These are phyloP conservation scores for Nemania sp. DNA, from an alignment of 2,329 filamentous ascomycete species.

Conservation along the genomic window DNA sequence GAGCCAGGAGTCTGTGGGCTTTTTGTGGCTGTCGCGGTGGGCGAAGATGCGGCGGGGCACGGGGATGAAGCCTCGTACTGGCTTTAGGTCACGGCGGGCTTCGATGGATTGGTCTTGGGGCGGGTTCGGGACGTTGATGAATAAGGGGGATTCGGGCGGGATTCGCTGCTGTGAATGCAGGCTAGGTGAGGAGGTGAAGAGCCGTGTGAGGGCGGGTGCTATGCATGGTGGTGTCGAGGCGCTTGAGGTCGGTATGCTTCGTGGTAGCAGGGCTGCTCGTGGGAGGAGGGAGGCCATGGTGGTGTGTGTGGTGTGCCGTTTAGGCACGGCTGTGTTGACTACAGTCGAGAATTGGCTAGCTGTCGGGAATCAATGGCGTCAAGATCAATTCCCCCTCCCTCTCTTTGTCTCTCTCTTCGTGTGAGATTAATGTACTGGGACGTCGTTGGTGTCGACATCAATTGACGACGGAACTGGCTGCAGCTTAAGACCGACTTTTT, in stretches of 20 bases:
- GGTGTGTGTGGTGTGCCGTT: conserved; percentile 6
- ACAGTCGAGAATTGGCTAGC: not conserved
- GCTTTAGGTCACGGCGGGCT: conserved; percentile 54
- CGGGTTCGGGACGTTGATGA: conserved; percentile 82
- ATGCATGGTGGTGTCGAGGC: conserved; percentile 41
- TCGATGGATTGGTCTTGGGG: conserved; percentile 72
- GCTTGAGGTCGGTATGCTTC: conserved; percentile 26
- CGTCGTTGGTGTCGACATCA: conserved; percentile 12
- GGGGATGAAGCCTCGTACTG: conserved; percentile 82
- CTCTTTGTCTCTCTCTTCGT: not conserved
- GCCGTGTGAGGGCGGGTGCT: conserved; percentile 49
- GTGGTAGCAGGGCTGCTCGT: conserved; percentile 28
- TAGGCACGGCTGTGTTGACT: not conserved
- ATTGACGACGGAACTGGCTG: conserved; percentile 9
- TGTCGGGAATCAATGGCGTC: not conserved
- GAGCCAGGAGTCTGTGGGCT: conserved; percentile 72
- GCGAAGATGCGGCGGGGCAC: conserved; percentile 85
- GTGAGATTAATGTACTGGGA: not conserved
- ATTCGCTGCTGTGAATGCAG: conserved; percentile 61
- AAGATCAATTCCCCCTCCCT: not conserved
- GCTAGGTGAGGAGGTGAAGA: conserved; percentile 61
- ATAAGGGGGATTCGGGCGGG: conserved; percentile 88
- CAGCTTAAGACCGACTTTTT: conserved; percentile 20
- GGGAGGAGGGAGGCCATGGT: conserved; percentile 40
- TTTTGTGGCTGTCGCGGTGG: conserved; percentile 66